Evolutionary conservation across 2,329 filamentous ascomycete species (phyloP).

Genomic region (Thelonectria rubi): DNA sequence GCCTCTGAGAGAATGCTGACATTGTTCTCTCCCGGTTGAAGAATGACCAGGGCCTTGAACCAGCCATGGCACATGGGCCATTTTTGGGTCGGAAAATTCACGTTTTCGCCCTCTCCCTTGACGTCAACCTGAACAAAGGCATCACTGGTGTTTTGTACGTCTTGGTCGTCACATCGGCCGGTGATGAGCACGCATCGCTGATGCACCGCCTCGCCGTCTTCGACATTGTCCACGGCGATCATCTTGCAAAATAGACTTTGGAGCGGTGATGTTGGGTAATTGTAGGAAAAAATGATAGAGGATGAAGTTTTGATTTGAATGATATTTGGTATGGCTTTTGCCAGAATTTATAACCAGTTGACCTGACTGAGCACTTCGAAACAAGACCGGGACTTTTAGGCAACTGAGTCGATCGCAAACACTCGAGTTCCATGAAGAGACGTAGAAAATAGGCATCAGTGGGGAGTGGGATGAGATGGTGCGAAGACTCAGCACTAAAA

Average conservation of each 20-base stretch:
- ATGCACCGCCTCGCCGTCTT: slow-evolving; percentile 29
- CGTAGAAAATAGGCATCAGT: too few species aligned
- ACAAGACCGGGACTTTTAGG: too few species aligned
- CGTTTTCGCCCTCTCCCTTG: slow-evolving; percentile 3
- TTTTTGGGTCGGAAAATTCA: slow-evolving; percentile 25
- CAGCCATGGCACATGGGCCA: slow-evolving; percentile 32
- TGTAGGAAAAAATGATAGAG: neutral
- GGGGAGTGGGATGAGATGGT: too few species aligned
- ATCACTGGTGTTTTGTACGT: neutral
- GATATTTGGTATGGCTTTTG: neutral
- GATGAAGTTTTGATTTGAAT: neutral
- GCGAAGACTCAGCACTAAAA: too few species aligned
- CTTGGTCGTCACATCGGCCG: slow-evolving; percentile 18
- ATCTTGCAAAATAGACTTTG: neutral
- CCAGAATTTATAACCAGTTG: neutral
- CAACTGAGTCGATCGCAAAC: too few species aligned
- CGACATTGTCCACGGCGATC: slow-evolving; percentile 30
- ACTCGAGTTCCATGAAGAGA: too few species aligned
- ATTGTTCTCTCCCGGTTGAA: slow-evolving; percentile 26
- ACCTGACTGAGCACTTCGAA: too few species aligned
- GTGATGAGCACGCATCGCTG: slow-evolving; percentile 31
- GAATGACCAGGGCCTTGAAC: slow-evolving; percentile 29
- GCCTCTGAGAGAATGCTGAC: neutral
- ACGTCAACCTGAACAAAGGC: slow-evolving; percentile 17
- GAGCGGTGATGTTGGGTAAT: neutral